Evolutionary conservation across 2,329 filamentous ascomycete species (phyloP).

Genomic region (Aspergillus intermedius): DNA sequence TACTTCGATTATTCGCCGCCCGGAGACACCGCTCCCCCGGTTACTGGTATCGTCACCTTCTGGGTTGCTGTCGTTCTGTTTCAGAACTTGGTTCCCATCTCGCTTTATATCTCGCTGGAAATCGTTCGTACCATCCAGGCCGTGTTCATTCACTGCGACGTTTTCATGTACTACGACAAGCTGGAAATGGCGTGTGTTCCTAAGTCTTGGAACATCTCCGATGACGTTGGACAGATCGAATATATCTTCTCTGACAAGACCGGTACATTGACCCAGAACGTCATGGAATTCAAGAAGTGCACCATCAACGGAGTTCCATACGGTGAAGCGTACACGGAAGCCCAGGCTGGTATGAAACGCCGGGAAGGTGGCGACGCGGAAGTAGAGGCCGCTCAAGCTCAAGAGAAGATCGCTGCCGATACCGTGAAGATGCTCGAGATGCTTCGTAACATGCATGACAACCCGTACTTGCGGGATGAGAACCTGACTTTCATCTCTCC

Average conservation of each 20-base stretch:
- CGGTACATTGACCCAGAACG: conserved; percentile 81
- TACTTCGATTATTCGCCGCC: conserved; percentile 85
- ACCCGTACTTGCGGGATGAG: conserved; percentile 85
- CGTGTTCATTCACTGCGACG: conserved; percentile 94
- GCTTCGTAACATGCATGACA: conserved; percentile 73
- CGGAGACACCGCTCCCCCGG: conserved; percentile 58
- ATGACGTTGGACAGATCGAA: conserved; percentile 95
- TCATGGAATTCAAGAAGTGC: conserved; percentile 99
- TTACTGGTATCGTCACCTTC: conserved; percentile 93
- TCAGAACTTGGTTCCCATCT: conserved; percentile 98
- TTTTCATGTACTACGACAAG: conserved; percentile 93
- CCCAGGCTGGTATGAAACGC: conserved; percentile 92
- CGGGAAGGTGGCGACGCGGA: conserved; percentile 81
- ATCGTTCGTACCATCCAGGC: conserved; percentile 90
- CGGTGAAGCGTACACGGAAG: conserved; percentile 95
- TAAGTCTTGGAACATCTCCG: conserved; percentile 98
- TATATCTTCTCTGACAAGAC: conserved; percentile 98
- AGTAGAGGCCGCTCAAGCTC: conserved; percentile 65
- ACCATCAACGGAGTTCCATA: conserved; percentile 95
- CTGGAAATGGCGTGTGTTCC: conserved; percentile 93
- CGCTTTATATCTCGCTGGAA: conserved; percentile 93
- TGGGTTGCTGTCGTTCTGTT: conserved; percentile 93
- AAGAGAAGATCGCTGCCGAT: conserved; percentile 70
- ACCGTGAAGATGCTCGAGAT: conserved; percentile 64
- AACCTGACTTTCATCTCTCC: conserved; percentile 88